Evolutionary conservation across 352 stramenopile species (phyloP), one percentile per base, ranked within the genome.

Genomic region (Pythium oligandrum): DNA sequence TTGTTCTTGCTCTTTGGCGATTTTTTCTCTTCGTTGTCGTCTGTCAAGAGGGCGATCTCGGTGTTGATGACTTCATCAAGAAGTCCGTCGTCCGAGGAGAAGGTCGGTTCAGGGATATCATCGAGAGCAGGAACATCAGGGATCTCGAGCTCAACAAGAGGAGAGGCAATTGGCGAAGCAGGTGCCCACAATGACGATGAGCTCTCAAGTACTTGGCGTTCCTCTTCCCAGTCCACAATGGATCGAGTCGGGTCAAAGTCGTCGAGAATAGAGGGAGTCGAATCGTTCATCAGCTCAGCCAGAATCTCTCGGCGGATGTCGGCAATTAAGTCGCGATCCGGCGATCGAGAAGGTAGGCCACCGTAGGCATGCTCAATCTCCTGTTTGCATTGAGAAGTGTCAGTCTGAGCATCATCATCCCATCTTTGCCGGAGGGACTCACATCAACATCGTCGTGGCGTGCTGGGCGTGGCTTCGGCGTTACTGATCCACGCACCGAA

Each of bases 281-380:
- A 73, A 49, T 74, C 61, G 42, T 75, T 63, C 4, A 70, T n/a
- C 9, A 88, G 48, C 34, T 90, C 80, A 30, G 52, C 57, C 39
- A 73, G 43, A 34, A 89, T 77, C 34, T 87, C 78, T 37, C 83
- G 54, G 33, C 63, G 67, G 9, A 93, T 57, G n/a, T 54, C 55
- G 11, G 70, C 61, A n/a, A 86, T 40, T 46, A 77, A 79, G 0
- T 49, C 58, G 1, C 60, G 63, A 17, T 85, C 65, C 2, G 61
- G 44, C 30, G 57, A 57, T 0, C 61, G 55, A 1, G 66, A 75
- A 4, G 74, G 44, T 6, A 93, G 31, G 17, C 83, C 83, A 34
- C 83, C 83, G 47, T 90, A 90, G 12, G 83, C 78, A 37, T 66
- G 55, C 35, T 93, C 83, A 44, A 91, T 80, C 17, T 93, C 76